Base-by-base conservation (phyloP, 371 early-diverging fungal species). In the Mucor lusitanicus region DNA sequence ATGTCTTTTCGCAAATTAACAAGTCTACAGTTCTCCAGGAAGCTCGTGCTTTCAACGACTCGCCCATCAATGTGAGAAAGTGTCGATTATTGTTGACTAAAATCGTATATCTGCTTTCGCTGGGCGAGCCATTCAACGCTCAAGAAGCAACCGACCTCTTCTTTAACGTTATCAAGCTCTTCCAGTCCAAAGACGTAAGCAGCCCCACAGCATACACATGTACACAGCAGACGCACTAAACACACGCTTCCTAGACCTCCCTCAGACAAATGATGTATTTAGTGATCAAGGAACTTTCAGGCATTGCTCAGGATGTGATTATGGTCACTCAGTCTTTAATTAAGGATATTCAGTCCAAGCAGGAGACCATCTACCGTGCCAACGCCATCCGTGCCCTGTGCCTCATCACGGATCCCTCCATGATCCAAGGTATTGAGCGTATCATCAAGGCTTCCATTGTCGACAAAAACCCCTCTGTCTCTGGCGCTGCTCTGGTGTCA, bases 401-500 rank as follows among this genome's bases (percentile, higher is more conserved):
- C 72, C 93, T 94, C 74, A 96, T 98, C 67, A 95, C 94, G 11
- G 99, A 98, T 79, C 89, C 91, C 25, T 92, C 96, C 40, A 98
- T 95, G 95, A 80, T 98, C 28, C 95, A 94, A 55, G 94, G 95
- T 28, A 91, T 98, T 67, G 99, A 99, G 82, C 90, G 98, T 63
- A 94, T 97, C 76, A 73, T 98, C 35, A 99, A 98, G 86, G 95
- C 96, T 33, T 95, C 97, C 0, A 96, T 99, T 75, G 97, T 98
- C 42, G 99, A 99, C 75, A 95, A 93, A 76, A 94, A 92, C 37
- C 88, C 96, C 15, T 87, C 88, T 57, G 95, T 98, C 15, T 89
- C 97, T 21, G 92, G 93, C 11, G 94, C 97, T 17, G 97, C 99
- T 4, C 80, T 99, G 39, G 96, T 99, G 13, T 96, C 97, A 1